phyloP scores from a whole-genome alignment of 1,139 yeast species.

The Debaryomyces psychrophilus region DNA sequence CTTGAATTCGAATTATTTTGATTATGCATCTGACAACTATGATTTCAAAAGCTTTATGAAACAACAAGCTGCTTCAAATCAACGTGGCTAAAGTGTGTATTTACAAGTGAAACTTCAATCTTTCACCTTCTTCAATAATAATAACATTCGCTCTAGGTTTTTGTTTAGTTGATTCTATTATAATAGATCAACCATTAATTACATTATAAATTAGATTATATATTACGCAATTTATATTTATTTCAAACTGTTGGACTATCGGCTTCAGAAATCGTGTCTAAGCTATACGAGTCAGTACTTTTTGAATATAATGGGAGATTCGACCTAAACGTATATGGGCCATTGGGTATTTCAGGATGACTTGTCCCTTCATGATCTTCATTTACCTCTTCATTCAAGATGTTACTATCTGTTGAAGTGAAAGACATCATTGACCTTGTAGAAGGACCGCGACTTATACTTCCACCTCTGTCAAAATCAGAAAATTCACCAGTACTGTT shows the following conservation, averaged over 20 bases:
- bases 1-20: slow-evolving; percentile 26
- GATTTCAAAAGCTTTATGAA: slow-evolving; percentile 45
- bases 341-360: slow-evolving; percentile 4
- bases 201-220: neutral
- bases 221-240: neutral
- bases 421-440: slow-evolving; percentile 31
- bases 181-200: neutral
- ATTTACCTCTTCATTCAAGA: slow-evolving; percentile 13
- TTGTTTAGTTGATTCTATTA: neutral
- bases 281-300: slow-evolving; percentile 15
- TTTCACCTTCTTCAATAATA: neutral
- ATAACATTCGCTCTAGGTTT: neutral
- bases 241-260: slow-evolving; percentile 14
- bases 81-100: neutral
- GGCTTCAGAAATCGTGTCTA: slow-evolving; percentile 22
- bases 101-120: neutral
- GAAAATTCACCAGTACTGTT: slow-evolving; percentile 15
- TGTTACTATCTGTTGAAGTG: slow-evolving; percentile 28
- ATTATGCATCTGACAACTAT: slow-evolving; percentile 34
- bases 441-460: slow-evolving; percentile 34
- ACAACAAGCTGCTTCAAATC: slow-evolving; percentile 20
- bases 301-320: slow-evolving; percentile 8
- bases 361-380: slow-evolving; percentile 6
- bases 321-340: slow-evolving; percentile 9
- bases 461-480: slow-evolving; percentile 20